phyloP scores from a whole-genome alignment of 164 flowering plant species.

The Dillenia turbinata region DNA sequence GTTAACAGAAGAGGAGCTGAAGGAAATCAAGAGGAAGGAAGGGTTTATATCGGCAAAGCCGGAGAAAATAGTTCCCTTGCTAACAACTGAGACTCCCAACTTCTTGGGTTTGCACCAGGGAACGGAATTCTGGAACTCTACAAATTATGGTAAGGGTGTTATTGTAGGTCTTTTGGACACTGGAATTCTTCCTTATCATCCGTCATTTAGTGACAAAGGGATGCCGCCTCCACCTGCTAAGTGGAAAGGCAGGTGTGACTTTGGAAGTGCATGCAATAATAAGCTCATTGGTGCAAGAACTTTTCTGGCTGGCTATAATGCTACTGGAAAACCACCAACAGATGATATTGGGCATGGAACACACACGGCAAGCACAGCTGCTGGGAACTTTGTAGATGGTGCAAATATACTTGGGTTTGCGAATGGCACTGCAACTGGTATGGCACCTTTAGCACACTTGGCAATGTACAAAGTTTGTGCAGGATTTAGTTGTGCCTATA shows the following conservation, averaged over 20 bases:
- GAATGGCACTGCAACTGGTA: neutral
- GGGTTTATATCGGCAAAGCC: slow-evolving; percentile 22
- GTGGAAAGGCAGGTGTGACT: slow-evolving; percentile 12
- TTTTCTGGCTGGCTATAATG: slow-evolving; percentile 58
- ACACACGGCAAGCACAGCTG: slow-evolving; percentile 85
- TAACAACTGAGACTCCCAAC: slow-evolving; percentile 32
- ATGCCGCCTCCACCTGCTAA: slow-evolving; percentile 42
- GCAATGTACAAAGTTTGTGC: neutral
- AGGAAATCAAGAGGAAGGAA: slow-evolving; percentile 19
- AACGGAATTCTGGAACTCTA: slow-evolving; percentile 19
- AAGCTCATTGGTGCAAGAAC: slow-evolving; percentile 79
- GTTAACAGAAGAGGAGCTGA: slow-evolving; percentile 24
- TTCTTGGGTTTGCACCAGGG: slow-evolving; percentile 34
- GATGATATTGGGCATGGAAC: slow-evolving; percentile 97
- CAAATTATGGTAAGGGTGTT: slow-evolving; percentile 35
- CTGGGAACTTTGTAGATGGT: slow-evolving; percentile 59
- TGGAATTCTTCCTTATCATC: slow-evolving; percentile 31
- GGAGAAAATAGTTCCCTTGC: slow-evolving; percentile 10
- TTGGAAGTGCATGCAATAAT: slow-evolving; percentile 34
- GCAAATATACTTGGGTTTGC: slow-evolving; percentile 40
- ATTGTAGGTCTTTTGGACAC: slow-evolving; percentile 37
- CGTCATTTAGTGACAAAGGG: slow-evolving; percentile 32
- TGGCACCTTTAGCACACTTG: neutral
- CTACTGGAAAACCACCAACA: slow-evolving; percentile 58
- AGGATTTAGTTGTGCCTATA: no score